Base-by-base conservation (phyloP, 1,139 yeast genomes). In the Yamadazyma siamensis region DNA sequence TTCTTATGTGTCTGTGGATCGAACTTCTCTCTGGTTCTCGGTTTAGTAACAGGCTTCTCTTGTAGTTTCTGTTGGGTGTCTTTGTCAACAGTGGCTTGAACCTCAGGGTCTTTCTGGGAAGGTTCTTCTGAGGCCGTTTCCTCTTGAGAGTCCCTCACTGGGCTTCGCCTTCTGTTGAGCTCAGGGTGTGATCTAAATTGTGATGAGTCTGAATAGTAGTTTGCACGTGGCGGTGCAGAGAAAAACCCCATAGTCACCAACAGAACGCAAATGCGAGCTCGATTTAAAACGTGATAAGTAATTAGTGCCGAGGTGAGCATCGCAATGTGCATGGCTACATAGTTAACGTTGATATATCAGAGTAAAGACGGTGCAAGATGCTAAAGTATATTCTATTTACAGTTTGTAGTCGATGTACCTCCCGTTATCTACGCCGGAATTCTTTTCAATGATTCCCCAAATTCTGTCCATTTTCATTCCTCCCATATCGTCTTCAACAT, bases 391-490 rank as follows among this genome's bases (percentile, higher is more conserved):
- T n/a, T n/a, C n/a, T n/a, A n/a, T n/a, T n/a, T n/a, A n/a, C n/a
- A n/a, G 6, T 21, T 8, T 11, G 8, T 21, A 21, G 11, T 41
- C 45, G 30, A 65, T 52, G 32, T 50, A 62, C 38, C 94, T 64
- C 4, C 94, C 94, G 40, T 80, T 80, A 46, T 82, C 71, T 5
- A 80, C 63, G 0, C 81, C 84, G 28, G 77, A 65, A 40, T 80
- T 77, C 32, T 62, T 63, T 52, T 85, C 94, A 4, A 82, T 75
- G 12, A 83, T 72, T 2, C 91, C 88, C 91, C 95, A 80, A 4
- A 85, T 52, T 33, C 95, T 61, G 46, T 85, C 94, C 95, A 85
- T 85, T 43, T 77, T 77, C 49, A 82, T 61, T 1, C 94, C 94
- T 3, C 94, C 94, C 26, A 82, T 65, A 41, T 84, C 81, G 48